phyloP scores from a whole-genome alignment of 2,329 filamentous ascomycete genomes.

The Exophiala sideris region DNA sequence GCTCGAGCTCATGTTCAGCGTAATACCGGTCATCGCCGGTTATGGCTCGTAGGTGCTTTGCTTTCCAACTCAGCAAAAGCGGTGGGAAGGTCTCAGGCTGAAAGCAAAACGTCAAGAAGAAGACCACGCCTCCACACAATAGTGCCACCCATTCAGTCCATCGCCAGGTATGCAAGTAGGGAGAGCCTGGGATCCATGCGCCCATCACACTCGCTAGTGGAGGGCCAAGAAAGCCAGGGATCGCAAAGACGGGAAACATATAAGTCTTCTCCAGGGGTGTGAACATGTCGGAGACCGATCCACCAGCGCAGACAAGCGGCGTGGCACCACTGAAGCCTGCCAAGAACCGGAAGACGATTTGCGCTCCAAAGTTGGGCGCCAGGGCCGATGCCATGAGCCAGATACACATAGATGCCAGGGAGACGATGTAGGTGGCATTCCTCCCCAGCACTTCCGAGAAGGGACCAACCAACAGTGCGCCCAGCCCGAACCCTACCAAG shows the following conservation, averaged over 20 bases:
- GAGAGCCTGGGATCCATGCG: conserved; percentile 41
- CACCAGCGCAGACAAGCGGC: conserved; percentile 46
- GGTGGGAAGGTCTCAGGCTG: conserved; percentile 52
- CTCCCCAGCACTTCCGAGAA: conserved; percentile 48
- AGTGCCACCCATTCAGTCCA: conserved; percentile 48
- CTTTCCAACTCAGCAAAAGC: conserved; percentile 46
- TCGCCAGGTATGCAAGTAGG: conserved; percentile 41
- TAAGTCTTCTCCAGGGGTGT: conserved; percentile 47
- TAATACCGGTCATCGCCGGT: conserved; percentile 48
- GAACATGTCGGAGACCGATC: conserved; percentile 48
- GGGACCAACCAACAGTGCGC: conserved; percentile 49
- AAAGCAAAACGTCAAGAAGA: conserved; percentile 40
- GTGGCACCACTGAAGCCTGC: conserved; percentile 51
- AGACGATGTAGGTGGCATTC: conserved; percentile 49
- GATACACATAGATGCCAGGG: conserved; percentile 48
- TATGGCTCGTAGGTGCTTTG: conserved; percentile 37
- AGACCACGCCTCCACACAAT: conserved; percentile 34
- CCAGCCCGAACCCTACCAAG: conserved; percentile 49
- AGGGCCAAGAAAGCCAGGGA: conserved; percentile 38
- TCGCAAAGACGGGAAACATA: conserved; percentile 50
- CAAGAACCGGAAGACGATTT: conserved; percentile 50
- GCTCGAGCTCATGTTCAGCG: conserved; percentile 45
- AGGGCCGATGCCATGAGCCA: conserved; percentile 50
- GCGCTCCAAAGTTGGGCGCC: conserved; percentile 46
- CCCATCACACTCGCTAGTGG: conserved; percentile 41